A percentile compares a stretch with the other conserved stretches of the same genome.
phyloP scores from a whole-genome alignment of 2,329 filamentous ascomycete genomes.

The Hypoxylon sp. region DNA sequence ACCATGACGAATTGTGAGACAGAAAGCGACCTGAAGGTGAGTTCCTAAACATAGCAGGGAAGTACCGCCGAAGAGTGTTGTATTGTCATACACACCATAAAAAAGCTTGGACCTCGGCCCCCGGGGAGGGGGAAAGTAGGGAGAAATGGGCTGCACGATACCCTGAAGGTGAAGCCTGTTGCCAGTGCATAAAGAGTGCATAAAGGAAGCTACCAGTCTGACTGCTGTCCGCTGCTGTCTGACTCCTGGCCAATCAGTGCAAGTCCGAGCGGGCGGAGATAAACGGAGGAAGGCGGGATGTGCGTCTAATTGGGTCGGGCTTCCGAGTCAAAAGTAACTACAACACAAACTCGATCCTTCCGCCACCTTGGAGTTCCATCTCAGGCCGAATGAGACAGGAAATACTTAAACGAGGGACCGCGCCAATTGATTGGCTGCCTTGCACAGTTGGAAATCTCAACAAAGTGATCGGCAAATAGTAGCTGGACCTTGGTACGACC shows the following conservation, averaged over 20 bases:
- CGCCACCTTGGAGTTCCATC: neutral
- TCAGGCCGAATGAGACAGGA: neutral
- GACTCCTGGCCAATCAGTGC: neutral
- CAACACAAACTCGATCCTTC: neutral
- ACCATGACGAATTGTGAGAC: no score
- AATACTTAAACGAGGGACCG: neutral
- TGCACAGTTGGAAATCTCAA: neutral
- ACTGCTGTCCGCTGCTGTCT: neutral
- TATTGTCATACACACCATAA: neutral
- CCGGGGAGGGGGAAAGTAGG: neutral
- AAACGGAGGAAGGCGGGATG: slow-evolving; percentile 4
- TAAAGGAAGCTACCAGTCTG: neutral
- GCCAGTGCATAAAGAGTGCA: neutral
- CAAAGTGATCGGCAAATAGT: slow-evolving; percentile 6
- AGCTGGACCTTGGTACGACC: neutral
- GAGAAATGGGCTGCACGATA: neutral
- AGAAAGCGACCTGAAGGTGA: neutral
- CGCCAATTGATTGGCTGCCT: neutral
- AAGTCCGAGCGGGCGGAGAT: slow-evolving; percentile 12
- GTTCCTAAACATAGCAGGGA: neutral
- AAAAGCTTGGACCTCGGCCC: neutral
- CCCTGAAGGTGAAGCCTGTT: neutral
- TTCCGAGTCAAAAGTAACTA: slow-evolving; percentile 5
- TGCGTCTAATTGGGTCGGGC: neutral
- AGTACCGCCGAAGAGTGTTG: neutral